These are phyloP conservation scores for Noccaea caerulescens DNA, from an alignment of 345 rosid species.

Conservation along the genomic window DNA sequence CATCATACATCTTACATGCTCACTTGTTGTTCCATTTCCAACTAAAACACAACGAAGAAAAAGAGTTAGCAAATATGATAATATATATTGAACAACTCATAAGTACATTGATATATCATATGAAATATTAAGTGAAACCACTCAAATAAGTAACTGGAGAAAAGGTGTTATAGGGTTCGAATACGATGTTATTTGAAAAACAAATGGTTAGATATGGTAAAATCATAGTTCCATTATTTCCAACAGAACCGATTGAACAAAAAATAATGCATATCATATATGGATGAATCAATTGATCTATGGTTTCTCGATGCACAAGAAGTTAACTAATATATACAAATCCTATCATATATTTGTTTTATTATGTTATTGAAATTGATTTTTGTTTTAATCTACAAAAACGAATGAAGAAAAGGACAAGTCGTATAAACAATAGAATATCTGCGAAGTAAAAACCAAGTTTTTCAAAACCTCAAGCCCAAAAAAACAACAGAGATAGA, in stretches of 20 bases:
- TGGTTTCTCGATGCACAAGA: not conserved
- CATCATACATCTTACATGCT: too few relatives aligned
- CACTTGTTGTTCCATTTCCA: not conserved
- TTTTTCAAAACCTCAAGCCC: constrained; percentile 23
- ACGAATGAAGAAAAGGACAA: constrained; percentile 26
- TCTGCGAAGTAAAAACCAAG: constrained; percentile 25
- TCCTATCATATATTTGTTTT: not conserved
- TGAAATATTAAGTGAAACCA: not conserved
- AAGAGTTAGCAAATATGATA: not conserved
- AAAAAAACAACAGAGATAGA: constrained; percentile 31
- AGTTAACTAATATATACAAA: not conserved
- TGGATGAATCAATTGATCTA: too few relatives aligned
- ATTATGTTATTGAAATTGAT: not conserved
- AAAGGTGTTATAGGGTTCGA: not conserved
- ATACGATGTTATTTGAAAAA: not conserved
- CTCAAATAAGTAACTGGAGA: not conserved
- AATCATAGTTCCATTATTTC: not conserved
- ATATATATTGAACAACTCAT: not conserved
- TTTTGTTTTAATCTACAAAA: not conserved
- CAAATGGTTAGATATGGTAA: not conserved
- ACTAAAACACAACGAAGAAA: not conserved
- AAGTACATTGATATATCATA: not conserved
- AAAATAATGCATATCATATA: not conserved
- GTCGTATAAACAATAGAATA: constrained; percentile 27
- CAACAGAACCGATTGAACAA: not conserved